These are phyloP conservation scores for Trichoderma koningiopsis DNA, from an alignment of 2,329 filamentous ascomycete genomes.

Conservation along the genomic window DNA sequence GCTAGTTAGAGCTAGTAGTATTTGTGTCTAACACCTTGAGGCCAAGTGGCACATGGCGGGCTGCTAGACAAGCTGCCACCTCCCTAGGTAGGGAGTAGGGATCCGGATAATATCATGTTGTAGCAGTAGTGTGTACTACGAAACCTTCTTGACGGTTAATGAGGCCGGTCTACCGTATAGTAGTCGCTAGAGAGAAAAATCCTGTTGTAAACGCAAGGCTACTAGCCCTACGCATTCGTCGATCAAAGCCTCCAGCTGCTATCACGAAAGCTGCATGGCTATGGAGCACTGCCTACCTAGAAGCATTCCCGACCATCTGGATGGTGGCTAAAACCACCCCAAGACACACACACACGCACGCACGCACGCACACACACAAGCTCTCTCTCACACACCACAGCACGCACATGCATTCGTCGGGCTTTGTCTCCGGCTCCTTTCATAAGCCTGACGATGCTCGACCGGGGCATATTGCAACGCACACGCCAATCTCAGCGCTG, in stretches of 20 bases:
- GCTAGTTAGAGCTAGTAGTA: background rate
- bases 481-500: slow-evolving; percentile 10
- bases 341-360: background rate
- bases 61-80: background rate
- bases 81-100: background rate
- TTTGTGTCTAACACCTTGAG: background rate
- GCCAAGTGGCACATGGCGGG: background rate
- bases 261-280: background rate
- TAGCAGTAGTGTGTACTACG: background rate
- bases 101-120: background rate
- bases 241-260: background rate
- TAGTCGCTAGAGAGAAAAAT: background rate
- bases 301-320: background rate
- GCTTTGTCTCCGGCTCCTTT: background rate
- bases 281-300: background rate
- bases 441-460: slow-evolving; percentile 14
- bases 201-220: background rate
- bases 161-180: background rate
- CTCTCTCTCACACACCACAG: background rate
- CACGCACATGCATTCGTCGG: background rate
- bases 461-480: slow-evolving; percentile 25
- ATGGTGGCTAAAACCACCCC: slow-evolving; percentile 3
- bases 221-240: background rate
- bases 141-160: background rate
- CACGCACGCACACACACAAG: background rate